Percentiles rank a stretch among this genome's conserved stretches.
Evolutionary conservation across 257 asterid species (phyloP).

Genomic region (Solanum chiquidenum): DNA sequence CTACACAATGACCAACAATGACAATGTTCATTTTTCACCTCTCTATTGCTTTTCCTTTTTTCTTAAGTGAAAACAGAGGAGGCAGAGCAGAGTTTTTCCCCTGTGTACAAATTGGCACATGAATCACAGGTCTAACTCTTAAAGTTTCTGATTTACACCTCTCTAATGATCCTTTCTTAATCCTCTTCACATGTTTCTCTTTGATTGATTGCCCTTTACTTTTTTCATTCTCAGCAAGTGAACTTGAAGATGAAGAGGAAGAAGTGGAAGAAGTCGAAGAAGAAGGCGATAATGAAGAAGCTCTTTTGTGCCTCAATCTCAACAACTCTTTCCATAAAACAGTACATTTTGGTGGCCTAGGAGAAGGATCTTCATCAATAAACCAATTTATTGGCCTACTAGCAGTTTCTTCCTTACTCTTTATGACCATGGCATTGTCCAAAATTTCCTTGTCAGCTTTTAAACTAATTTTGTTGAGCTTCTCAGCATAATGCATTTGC

Average conservation of each 20-base stretch:
- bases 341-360: constrained; percentile 89
- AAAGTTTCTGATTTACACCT: constrained; percentile 46
- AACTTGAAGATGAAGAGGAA: constrained; percentile 21
- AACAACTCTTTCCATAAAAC: constrained; percentile 75
- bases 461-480: constrained; percentile 32
- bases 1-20: constrained; percentile 7
- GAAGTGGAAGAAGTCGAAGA: constrained; percentile 38
- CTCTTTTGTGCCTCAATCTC: constrained; percentile 50
- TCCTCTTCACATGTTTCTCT: constrained; percentile 38
- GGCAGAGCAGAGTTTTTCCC: constrained; percentile 46
- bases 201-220: constrained; percentile 14
- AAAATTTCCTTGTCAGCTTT: constrained; percentile 11
- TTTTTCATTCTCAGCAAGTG: constrained; percentile 18
- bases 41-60: constrained; percentile 32
- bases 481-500: constrained; percentile 46
- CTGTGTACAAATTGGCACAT: constrained; percentile 56
- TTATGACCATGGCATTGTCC: neutral
- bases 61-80: constrained; percentile 51
- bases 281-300: constrained; percentile 39
- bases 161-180: constrained; percentile 48
- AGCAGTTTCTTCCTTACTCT: constrained; percentile 23
- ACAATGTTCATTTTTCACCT: constrained; percentile 4
- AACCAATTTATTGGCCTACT: constrained; percentile 42
- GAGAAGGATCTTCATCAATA: constrained; percentile 86
- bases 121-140: constrained; percentile 61